Base-by-base conservation (phyloP, 2,329 filamentous ascomycete genomes). In the Coniochaeta prunicola region DNA sequence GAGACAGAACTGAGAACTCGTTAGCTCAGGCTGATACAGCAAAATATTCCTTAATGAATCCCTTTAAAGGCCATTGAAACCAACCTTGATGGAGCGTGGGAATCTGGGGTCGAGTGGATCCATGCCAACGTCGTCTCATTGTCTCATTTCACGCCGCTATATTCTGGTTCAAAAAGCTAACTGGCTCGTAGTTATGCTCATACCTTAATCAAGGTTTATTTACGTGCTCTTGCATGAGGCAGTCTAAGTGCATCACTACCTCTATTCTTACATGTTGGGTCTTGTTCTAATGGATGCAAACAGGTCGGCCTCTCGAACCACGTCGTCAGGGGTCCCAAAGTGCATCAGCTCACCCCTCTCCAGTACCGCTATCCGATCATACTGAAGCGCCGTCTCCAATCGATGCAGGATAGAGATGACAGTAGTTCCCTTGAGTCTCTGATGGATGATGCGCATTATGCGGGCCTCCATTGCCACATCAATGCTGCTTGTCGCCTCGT, bases 401-500 rank as follows among this genome's bases (percentile, higher is more conserved):
- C 38, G 38, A 42, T 42, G 38, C n/a, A 19, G 17, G 10, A 42
- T 42, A 19, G 38, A 19, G 19, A 42, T 15, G n/a, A 42, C 17
- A 5, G 38, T 42, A 19, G n/a, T 42, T 10, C 38, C 38, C 4
- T 4, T 4, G n/a, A 42, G 38, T 24, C 38, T 19, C n/a, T 19
- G 17, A 7, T 10, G 38, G 38, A 42, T 42, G n/a, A 42, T 36
- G 10, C 33, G 33, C 33, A 36, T 36, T 36, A 36, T 36, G 5
- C 33, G 38, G n/a, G 19, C 19, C 38, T 61, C 57, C 42, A 36
- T 58, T 17, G 58, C 24, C 7, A 17, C n/a, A 26, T 59, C 55
- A 15, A 57, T 55, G 13, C 59, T 63, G 59, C 62, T 64, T 4
- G 63, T 63, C 17, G 60, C 61, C 69, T 85, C 79, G 24, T 77